Evolutionary conservation across 306 rosid genomes (phyloP), one percentile per base, ranked within the genome.

Genomic region (Sindora glabra): DNA sequence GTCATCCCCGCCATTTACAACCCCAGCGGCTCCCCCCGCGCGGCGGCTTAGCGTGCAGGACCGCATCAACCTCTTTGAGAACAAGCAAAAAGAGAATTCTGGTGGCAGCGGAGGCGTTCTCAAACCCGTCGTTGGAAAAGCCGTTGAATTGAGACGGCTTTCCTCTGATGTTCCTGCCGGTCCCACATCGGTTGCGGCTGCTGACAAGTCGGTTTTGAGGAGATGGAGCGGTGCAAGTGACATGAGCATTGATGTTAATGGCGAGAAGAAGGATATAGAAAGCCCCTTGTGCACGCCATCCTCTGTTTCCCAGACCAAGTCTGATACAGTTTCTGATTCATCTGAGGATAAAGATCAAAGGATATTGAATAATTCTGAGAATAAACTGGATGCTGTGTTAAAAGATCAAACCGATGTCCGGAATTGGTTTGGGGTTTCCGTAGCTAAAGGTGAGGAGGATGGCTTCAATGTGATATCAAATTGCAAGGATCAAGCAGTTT

Each of bases 1-100:
- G 49, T 56, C n/a, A n/a, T n/a, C n/a, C n/a, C n/a, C 70, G 30
- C 21, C 71, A 7, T 34, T 40, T 13, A 24, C 74, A 1, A 49
- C 64, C 37, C 75, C 78, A 1, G 62, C 75, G 16, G 70, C 74
- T 58, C 94, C 74, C 48, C 49, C 83, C 0, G 33, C 76, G 2
- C 84, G 97, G 77, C 85, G 97, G 58, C 95, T 94, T 42, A 86
- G 95, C 36, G 99, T 94, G 19, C 99, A 89, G 79, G 99, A 94
- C 76, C 83, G 97, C 5, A 94, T 94, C 72, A 94, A 83, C 77
- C 87, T 94, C 17, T 94, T 94, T 12, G 99, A 94, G 81, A 89
- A 77, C 75, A 94, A 94, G 64, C 99, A 94, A 83, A 90, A 87
- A 76, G 96, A 89, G 70, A 81, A 10, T 66, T 68, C 79, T 1